Percentiles rank a stretch among this genome's conserved stretches.
Evolutionary conservation across 495 filamentous ascomycete genomes (phyloP).

Genomic region (Lasiosphaeris hirsuta): DNA sequence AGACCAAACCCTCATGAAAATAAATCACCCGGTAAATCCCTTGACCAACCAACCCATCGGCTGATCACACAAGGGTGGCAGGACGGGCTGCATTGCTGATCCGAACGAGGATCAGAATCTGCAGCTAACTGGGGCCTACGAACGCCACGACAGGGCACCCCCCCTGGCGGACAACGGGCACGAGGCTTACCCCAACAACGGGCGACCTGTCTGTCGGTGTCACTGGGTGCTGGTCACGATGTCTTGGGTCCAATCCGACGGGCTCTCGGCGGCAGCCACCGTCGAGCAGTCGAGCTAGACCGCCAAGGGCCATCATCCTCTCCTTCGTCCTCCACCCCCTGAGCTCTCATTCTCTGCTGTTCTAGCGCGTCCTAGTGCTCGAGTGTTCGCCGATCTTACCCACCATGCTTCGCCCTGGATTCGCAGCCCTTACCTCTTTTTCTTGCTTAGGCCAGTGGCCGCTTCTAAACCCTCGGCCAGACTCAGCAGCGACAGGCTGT

Average conservation of each 20-base stretch:
- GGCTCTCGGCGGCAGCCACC: too few relatives aligned
- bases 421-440: neutral
- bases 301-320: too few relatives aligned
- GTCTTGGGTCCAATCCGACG: too few relatives aligned
- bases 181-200: neutral
- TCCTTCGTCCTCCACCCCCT: too few relatives aligned
- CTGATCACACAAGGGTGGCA: neutral
- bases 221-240: too few relatives aligned
- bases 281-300: too few relatives aligned
- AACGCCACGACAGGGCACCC: constrained; percentile 1
- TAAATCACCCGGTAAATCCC: neutral
- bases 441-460: neutral
- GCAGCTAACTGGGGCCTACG: constrained; percentile 3
- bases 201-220: neutral
- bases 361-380: neutral
- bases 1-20: neutral
- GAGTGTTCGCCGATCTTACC: neutral
- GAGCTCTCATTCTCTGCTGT: too few relatives aligned
- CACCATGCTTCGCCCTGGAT: neutral
- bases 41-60: neutral
- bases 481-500: constrained; percentile 1
- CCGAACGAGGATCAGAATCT: neutral
- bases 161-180: neutral
- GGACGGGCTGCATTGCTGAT: neutral
- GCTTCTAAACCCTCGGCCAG: constrained; percentile 10